Conservation (phyloP, 805 yeast species). For the Wickerhamia fluorescens region DNA sequence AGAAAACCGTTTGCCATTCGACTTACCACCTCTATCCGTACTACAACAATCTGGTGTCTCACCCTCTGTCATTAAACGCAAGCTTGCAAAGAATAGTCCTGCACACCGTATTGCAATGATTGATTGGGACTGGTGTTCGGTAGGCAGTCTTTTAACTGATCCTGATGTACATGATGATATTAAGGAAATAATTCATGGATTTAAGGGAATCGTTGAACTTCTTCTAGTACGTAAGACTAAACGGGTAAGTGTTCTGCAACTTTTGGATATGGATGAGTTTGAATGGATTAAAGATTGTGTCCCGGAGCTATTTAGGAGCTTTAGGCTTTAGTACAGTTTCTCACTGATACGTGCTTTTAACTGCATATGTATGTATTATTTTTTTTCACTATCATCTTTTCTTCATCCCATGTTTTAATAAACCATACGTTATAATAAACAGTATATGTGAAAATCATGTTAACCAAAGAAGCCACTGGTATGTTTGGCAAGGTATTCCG, state of each 20-base stretch:
- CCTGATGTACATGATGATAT: conserved; percentile 8
- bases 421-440: no score
- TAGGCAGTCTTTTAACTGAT: conserved; percentile 10
- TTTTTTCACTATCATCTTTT: no score
- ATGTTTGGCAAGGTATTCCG: no score
- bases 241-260: conserved; percentile 14
- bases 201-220: conserved; percentile 24
- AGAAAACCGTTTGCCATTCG: conserved; percentile 89
- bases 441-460: no score
- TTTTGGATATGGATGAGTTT: conserved; percentile 13
- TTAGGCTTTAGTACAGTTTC: no score
- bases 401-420: no score
- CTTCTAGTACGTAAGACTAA: conserved; percentile 33
- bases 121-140: conserved; percentile 81
- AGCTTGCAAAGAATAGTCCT: conserved; percentile 42
- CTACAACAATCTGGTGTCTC: conserved; percentile 22
- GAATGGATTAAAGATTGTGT: conserved; percentile 18
- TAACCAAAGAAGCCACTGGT: no score
- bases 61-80: conserved; percentile 37
- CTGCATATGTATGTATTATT: no score
- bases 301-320: conserved; percentile 1
- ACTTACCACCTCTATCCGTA: conserved; percentile 56
- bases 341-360: no score
- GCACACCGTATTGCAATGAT: conserved; percentile 89
- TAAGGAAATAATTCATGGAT: conserved; percentile 11